phyloP scores from a whole-genome alignment of 2,329 filamentous ascomycete species.

The Paraphaeosphaeria sporulosa region DNA sequence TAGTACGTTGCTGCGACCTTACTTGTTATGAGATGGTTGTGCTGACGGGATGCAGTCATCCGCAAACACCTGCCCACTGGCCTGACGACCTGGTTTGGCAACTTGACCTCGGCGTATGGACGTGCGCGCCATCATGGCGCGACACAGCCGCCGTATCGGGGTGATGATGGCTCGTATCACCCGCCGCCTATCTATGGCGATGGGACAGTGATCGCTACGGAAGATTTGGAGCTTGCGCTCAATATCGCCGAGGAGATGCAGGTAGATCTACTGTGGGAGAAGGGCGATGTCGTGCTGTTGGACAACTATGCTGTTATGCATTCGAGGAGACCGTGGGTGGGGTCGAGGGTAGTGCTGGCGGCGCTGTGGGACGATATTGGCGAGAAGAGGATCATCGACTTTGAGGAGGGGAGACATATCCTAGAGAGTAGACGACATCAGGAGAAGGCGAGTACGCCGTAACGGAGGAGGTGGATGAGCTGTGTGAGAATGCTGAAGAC shows the following conservation, averaged over 20 bases:
- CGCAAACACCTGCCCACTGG: conserved; percentile 17
- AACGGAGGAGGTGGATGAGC: background rate
- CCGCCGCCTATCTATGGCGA: conserved; percentile 23
- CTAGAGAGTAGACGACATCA: no score
- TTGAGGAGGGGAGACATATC: background rate
- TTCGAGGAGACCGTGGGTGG: conserved; percentile 20
- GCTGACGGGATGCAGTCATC: conserved; percentile 10
- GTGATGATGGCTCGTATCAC: conserved; percentile 21
- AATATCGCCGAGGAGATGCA: conserved; percentile 19
- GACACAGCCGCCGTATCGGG: conserved; percentile 19
- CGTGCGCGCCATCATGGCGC: conserved; percentile 20
- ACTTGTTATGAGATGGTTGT: background rate
- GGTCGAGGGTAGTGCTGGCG: conserved; percentile 21
- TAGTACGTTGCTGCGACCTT: conserved; percentile 8
- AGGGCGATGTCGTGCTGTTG: conserved; percentile 22
- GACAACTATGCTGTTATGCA: conserved; percentile 29
- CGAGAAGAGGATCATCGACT: background rate
- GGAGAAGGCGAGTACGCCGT: background rate
- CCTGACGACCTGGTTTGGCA: conserved; percentile 18
- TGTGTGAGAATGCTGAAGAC: no score
- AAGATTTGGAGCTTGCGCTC: conserved; percentile 23
- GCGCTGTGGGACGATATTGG: conserved; percentile 22
- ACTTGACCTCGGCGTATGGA: conserved; percentile 21
- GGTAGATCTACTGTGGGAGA: conserved; percentile 20
- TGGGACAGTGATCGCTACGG: conserved; percentile 18